Evolutionary conservation across 768 basidiomycete genomes (phyloP), one percentile per base, ranked within the genome.

Genomic region (Boletus tylopilopsis): DNA sequence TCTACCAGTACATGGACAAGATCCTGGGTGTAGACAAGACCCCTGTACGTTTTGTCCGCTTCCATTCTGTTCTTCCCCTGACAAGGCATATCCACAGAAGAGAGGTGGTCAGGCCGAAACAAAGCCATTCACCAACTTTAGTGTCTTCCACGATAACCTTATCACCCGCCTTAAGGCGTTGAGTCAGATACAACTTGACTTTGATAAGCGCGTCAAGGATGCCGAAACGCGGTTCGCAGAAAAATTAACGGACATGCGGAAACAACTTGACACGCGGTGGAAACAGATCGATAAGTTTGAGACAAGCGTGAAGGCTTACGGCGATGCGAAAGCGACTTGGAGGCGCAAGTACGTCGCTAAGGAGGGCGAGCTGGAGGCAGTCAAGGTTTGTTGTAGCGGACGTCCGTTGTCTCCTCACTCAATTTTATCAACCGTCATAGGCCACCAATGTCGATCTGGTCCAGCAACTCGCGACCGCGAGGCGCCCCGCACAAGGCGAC

Each of bases 1-100:
- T 96, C 23, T 96, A 92, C 67, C 93, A 96, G 69, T 94, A 94
- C 63, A 80, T 95, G 76, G 94, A 96, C 59, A 90, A 87, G 73
- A 92, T 96, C 56, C 74, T 94, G 16, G 93, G 93, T 1, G 85
- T 90, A 19, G 90, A 93, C 63, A 90, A 86, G 74, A 87, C 85
- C 0, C 83, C 87, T 33, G 88, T 91, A 57, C 57, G 87, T 74
- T 16, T 44, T 47, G 47, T 38, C 44, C n/a, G 22, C 5, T 49
- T 19, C n/a, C 5, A 13, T 13, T n/a, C 5, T 13, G 7, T 25
- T 12, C 44, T 6, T 11, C 24, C 4, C 13, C 34, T 52, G 25
- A 52, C 35, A 23, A 21, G 5, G 15, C 15, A 2, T 6, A 8
- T 39, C 22, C 51, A 33, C 60, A 88, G 88, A 90, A 90, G 70